Conservation (phyloP, 305 asterid species). For the Fraxinus platypoda region DNA sequence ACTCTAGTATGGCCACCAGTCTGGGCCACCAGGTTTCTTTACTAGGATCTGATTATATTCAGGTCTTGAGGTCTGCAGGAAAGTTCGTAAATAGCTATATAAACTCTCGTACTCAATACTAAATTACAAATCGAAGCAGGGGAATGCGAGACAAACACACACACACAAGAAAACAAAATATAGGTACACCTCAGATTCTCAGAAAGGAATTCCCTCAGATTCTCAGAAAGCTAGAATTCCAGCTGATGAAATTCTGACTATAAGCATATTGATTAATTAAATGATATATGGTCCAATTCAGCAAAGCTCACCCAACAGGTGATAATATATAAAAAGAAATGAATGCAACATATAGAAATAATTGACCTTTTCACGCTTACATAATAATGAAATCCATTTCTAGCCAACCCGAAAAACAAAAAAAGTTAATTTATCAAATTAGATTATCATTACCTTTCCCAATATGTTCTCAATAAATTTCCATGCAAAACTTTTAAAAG, state of each 20-base stretch:
- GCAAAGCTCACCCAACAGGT: neutral
- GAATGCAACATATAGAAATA: neutral
- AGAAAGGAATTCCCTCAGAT: neutral
- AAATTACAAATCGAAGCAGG: neutral
- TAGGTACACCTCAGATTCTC: neutral
- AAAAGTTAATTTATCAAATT: neutral
- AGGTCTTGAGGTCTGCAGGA: slow-evolving; percentile 78
- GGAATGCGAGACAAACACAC: neutral
- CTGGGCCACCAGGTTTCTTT: slow-evolving; percentile 82
- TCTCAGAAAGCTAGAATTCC: neutral
- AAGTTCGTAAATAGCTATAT: neutral
- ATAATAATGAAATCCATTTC: neutral
- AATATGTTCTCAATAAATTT: neutral
- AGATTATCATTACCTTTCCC: neutral
- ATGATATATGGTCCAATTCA: neutral
- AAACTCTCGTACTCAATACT: neutral
- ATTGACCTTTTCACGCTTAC: neutral
- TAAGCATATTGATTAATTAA: neutral
- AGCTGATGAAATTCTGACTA: neutral
- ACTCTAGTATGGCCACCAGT: slow-evolving; percentile 63
- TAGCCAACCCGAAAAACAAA: neutral
- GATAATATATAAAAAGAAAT: neutral
- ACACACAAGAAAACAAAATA: neutral
- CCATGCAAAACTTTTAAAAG: neutral
- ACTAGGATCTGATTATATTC: slow-evolving; percentile 83